phyloP scores from a whole-genome alignment of 768 basidiomycete genomes.

The Kondoa malvinella region DNA sequence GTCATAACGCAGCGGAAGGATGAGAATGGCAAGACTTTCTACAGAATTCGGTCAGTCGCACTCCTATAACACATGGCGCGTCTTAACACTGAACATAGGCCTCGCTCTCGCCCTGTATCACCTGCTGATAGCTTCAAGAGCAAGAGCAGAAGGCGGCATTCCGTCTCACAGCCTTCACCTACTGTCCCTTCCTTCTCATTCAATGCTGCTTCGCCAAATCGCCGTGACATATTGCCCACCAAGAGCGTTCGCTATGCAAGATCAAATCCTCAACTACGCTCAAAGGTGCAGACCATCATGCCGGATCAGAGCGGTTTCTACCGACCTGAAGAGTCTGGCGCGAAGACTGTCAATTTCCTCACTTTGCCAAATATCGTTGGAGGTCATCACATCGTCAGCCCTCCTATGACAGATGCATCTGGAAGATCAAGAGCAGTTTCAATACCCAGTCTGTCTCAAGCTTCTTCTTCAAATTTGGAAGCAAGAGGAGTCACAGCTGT shows the following conservation, averaged over 20 bases:
- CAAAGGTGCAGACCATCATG: not conserved
- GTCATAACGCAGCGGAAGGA: slow-evolving; percentile 12
- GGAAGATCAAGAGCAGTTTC: slow-evolving; percentile 1
- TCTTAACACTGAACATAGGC: too few species aligned
- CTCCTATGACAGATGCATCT: not conserved
- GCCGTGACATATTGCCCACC: not conserved
- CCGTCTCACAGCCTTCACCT: not conserved
- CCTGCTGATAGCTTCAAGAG: slow-evolving; percentile 1
- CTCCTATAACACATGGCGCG: not conserved
- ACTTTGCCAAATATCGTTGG: not conserved
- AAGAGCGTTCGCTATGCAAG: not conserved
- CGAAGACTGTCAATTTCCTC: not conserved
- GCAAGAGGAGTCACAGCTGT: not conserved
- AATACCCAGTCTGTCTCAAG: not conserved
- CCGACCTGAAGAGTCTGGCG: not conserved
- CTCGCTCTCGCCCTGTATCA: slow-evolving; percentile 3
- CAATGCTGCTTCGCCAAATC: not conserved
- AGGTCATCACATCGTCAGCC: not conserved
- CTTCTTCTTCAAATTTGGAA: not conserved
- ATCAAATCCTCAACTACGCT: not conserved
- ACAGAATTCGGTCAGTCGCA: slow-evolving; percentile 19
- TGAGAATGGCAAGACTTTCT: slow-evolving; percentile 20
- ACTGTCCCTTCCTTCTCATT: slow-evolving; percentile 2
- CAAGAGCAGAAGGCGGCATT: not conserved
- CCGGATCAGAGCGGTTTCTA: slow-evolving; percentile 3